A percentile compares a stretch with the other conserved stretches of the same genome.
These are phyloP conservation scores for Termitomyces sp. DNA, from an alignment of 768 basidiomycete species.

Conservation along the genomic window DNA sequence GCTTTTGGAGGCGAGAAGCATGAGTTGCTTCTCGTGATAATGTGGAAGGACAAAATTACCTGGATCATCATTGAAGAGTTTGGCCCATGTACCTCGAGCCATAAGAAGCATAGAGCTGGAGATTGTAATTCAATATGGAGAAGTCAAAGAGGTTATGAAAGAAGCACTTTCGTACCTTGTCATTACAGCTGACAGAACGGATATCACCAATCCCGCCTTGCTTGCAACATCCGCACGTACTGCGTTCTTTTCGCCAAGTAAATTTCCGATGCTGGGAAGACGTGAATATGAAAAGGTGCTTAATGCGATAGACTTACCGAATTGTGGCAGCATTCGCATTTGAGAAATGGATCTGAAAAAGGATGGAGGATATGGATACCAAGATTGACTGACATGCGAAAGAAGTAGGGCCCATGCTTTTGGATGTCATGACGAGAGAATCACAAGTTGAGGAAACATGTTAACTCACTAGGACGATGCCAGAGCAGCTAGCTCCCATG, in stretches of 20 bases:
- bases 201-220: slow-evolving; percentile 53
- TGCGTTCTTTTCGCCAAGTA: slow-evolving; percentile 11
- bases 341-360: slow-evolving; percentile 79
- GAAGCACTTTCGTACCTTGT: background rate
- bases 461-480: background rate
- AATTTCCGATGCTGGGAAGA: slow-evolving; percentile 7
- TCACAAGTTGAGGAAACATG: background rate
- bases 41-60: background rate
- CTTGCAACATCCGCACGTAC: slow-evolving; percentile 18
- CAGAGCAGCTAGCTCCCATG: background rate
- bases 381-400: background rate
- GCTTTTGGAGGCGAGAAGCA: background rate
- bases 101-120: background rate
- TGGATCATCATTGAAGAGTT: background rate
- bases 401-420: background rate
- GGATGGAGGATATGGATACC: slow-evolving; percentile 53
- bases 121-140: background rate
- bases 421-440: background rate
- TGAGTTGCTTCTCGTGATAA: background rate
- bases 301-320: slow-evolving; percentile 38
- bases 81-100: background rate
- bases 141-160: background rate
- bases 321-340: slow-evolving; percentile 79
- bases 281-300: background rate
- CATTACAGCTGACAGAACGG: background rate